Evolutionary conservation across 2,329 filamentous ascomycete species (phyloP).

Genomic region (Venturiaceae sp.): DNA sequence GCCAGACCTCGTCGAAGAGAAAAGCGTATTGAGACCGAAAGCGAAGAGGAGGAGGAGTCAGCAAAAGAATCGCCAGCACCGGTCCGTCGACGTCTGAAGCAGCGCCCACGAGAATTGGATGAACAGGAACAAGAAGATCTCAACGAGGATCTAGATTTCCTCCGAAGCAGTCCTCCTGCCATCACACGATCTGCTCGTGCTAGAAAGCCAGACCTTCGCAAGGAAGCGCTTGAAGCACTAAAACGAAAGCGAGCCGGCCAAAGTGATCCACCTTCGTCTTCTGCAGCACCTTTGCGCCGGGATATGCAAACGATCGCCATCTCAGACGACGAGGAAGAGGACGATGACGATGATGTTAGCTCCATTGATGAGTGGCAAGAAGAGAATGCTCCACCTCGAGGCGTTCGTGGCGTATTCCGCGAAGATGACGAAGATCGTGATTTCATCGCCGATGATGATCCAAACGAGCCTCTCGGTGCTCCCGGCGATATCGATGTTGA

Average conservation of each 20-base stretch:
- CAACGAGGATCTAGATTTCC: constrained; percentile 8
- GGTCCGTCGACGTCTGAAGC: neutral
- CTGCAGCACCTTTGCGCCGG: constrained; percentile 15
- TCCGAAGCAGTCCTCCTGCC: constrained; percentile 2
- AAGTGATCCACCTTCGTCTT: constrained; percentile 14
- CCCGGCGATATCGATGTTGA: constrained; percentile 38
- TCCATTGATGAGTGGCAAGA: constrained; percentile 9
- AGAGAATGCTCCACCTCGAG: constrained; percentile 11
- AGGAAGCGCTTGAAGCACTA: constrained; percentile 32
- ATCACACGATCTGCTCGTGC: neutral
- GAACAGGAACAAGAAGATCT: constrained; percentile 8
- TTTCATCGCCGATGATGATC: constrained; percentile 56
- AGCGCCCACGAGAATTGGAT: neutral
- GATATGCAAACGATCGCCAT: constrained; percentile 14
- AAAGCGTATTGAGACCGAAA: neutral
- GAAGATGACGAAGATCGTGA: constrained; percentile 50
- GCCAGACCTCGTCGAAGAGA: neutral
- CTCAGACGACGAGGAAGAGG: constrained; percentile 18
- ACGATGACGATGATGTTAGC: constrained; percentile 12
- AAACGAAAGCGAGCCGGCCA: constrained; percentile 29
- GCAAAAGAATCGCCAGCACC: constrained; percentile 1
- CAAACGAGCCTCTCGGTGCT: constrained; percentile 40
- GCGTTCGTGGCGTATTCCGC: constrained; percentile 34
- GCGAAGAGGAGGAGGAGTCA: constrained; percentile 5
- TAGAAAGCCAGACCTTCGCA: constrained; percentile 24